These are phyloP conservation scores for Solanum phureja DNA, from an alignment of 257 asterid genomes.

Conservation along the genomic window DNA sequence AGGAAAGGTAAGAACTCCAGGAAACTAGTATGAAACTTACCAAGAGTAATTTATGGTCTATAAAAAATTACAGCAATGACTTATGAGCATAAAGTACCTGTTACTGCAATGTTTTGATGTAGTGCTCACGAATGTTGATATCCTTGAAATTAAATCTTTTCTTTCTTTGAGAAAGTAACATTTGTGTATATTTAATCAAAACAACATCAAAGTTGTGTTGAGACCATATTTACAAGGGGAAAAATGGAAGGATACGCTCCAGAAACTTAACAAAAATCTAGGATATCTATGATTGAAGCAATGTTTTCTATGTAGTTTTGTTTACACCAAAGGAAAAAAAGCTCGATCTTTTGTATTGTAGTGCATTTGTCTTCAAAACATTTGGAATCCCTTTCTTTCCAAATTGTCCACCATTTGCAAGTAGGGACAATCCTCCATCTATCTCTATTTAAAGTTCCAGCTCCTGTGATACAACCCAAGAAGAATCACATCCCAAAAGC, in stretches of 20 bases:
- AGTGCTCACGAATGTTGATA: neutral
- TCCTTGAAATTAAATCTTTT: neutral
- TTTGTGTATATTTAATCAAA: neutral
- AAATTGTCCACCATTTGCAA: neutral
- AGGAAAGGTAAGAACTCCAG: neutral
- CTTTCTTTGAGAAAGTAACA: neutral
- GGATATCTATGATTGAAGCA: neutral
- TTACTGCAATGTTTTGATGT: neutral
- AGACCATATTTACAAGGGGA: neutral
- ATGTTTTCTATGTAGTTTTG: neutral
- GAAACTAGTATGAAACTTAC: neutral
- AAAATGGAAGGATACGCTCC: neutral
- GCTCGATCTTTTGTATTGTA: neutral
- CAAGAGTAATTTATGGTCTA: neutral
- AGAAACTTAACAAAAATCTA: neutral
- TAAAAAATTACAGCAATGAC: neutral
- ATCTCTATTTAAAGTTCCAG: neutral
- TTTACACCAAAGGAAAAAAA: neutral
- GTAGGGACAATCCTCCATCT: neutral
- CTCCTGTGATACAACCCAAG: neutral
- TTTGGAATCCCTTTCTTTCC: neutral
- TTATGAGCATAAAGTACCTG: neutral
- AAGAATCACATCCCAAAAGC: neutral
- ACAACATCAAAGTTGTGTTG: neutral
- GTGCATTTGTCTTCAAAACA: neutral